Percentiles rank a stretch among this genome's conserved stretches.
phyloP scores from a whole-genome alignment of 2,329 filamentous ascomycete species.

The Pseudocercospora fijiensis region DNA sequence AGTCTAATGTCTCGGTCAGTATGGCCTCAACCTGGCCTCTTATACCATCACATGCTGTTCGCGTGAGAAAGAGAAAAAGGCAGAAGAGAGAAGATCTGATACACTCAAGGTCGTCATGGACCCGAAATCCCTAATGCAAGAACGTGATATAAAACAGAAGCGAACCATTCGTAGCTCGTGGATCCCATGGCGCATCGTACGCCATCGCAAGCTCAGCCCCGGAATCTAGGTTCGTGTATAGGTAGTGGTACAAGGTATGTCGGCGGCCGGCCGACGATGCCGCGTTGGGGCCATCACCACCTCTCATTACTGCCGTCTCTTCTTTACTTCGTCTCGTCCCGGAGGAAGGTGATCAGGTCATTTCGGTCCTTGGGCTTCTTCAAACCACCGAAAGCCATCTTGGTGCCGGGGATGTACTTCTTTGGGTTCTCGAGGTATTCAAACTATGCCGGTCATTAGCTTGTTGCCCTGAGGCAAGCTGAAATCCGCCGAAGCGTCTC shows the following conservation, averaged over 20 bases:
- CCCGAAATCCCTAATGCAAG: conserved; percentile 7
- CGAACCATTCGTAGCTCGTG: conserved; percentile 3
- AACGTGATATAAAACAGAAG: conserved; percentile 9
- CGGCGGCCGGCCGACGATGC: neutral
- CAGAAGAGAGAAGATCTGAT: conserved; percentile 10
- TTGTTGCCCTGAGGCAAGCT: neutral
- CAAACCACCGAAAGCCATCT: conserved; percentile 99
- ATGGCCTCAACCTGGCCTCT: neutral
- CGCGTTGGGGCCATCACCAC: neutral
- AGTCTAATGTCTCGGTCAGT: neutral
- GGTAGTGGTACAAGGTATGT: conserved; percentile 9
- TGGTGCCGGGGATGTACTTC: conserved; percentile 99
- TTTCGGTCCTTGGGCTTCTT: conserved; percentile 99
- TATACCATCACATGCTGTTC: neutral
- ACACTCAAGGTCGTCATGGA: conserved; percentile 2
- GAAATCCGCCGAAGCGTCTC: neutral
- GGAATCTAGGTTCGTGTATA: conserved; percentile 9
- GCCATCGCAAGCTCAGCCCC: conserved; percentile 5
- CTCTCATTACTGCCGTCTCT: conserved; percentile 7
- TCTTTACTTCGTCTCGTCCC: conserved; percentile 66
- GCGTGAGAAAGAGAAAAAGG: neutral
- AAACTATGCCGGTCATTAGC: conserved; percentile 59
- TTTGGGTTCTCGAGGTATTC: conserved; percentile 99
- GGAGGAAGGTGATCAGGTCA: conserved; percentile 88
- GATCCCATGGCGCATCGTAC: neutral